These are phyloP conservation scores for Polymyxa betae DNA, from an alignment of 208 protist species.

Conservation along the genomic window DNA sequence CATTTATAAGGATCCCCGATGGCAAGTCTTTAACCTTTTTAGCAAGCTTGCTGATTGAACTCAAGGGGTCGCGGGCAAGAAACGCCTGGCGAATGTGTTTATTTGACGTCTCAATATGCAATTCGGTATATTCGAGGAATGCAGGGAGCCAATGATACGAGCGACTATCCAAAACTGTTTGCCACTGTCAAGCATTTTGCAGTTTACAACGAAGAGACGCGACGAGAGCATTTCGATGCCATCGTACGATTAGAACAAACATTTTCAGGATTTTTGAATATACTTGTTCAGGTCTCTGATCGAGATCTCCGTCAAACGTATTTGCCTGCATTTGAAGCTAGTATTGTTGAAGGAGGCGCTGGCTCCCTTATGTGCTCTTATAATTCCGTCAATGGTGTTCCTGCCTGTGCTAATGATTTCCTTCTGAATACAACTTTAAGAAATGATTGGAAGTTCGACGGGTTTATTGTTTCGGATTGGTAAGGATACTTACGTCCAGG, in stretches of 20 bases:
- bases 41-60: background rate
- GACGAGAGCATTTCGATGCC: conserved; percentile 63
- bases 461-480: conserved; percentile 44
- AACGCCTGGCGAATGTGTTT: conserved; percentile 67
- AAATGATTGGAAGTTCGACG: conserved; percentile 54
- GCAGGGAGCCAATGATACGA: background rate
- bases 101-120: conserved; percentile 52
- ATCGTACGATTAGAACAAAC: conserved; percentile 11
- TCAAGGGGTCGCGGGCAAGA: conserved; percentile 6
- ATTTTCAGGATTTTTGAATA: background rate
- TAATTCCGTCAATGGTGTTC: conserved; percentile 70
- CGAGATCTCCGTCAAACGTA: conserved; percentile 62
- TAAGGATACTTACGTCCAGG: background rate
- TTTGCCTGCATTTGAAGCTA: conserved; percentile 59
- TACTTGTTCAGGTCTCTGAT: background rate
- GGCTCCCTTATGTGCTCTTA: conserved; percentile 67
- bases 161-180: conserved; percentile 48
- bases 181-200: conserved; percentile 68
- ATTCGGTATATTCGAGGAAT: conserved; percentile 52
- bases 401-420: conserved; percentile 64
- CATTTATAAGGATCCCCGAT: conserved; percentile 65
- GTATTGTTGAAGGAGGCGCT: conserved; percentile 62
- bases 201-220: conserved; percentile 42
- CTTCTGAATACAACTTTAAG: conserved; percentile 57
- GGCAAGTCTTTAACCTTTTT: conserved; percentile 15